Conservation (phyloP, 345 rosid genomes). For the Eucalyptus sp. region DNA sequence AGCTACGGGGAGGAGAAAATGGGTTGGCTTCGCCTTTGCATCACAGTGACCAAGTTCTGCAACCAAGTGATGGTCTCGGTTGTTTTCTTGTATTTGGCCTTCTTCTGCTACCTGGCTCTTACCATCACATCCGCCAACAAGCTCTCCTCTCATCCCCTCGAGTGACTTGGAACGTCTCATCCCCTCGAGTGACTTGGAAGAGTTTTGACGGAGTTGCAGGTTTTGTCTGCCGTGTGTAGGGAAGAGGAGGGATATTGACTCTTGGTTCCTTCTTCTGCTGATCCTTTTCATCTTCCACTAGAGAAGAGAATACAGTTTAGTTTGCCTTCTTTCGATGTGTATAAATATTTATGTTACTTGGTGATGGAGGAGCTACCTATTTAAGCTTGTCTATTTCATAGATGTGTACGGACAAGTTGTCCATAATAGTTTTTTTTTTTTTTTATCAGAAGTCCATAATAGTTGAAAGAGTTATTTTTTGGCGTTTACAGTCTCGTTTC, state of each 20-base stretch:
- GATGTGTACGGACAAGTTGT: background rate
- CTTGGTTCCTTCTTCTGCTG: background rate
- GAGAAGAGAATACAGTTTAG: background rate
- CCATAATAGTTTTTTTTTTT: no score
- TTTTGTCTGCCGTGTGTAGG: background rate
- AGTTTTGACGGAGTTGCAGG: background rate
- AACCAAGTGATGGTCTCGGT: constrained; percentile 4
- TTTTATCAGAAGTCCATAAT: background rate
- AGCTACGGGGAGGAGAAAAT: constrained; percentile 23
- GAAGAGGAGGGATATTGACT: background rate
- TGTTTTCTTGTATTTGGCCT: constrained; percentile 29
- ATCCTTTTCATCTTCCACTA: background rate
- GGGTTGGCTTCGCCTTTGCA: constrained; percentile 28
- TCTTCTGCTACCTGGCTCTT: constrained; percentile 30
- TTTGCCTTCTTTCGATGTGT: background rate
- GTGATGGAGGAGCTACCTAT: background rate
- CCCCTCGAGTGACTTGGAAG: background rate
- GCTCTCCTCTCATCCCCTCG: constrained; percentile 1
- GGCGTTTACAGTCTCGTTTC: background rate
- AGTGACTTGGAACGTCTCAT: no score
- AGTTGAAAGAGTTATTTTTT: background rate
- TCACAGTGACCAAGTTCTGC: constrained; percentile 25
- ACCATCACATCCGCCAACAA: constrained; percentile 15
- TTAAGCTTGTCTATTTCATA: background rate
- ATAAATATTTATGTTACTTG: background rate